Conservation (phyloP, 192 early-diverging fungal genomes). For the Coemansia sp. region DNA sequence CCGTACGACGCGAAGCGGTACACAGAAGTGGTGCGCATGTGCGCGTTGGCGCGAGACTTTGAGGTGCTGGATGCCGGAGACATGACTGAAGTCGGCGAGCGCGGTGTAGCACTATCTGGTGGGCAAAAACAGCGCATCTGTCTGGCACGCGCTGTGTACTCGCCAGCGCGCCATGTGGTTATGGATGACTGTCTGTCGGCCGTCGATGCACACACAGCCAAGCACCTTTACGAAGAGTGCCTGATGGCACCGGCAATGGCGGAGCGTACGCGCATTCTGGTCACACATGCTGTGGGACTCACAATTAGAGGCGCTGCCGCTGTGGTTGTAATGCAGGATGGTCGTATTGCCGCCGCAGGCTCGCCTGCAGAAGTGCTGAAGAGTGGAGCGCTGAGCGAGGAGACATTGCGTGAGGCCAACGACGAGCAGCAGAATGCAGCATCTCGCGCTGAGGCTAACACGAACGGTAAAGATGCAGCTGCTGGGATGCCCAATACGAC, state of each 20-base stretch:
- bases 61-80: slow-evolving; percentile 85
- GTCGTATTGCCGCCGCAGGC: slow-evolving; percentile 59
- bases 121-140: slow-evolving; percentile 87
- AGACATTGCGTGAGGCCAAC: slow-evolving; percentile 24
- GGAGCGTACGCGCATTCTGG: slow-evolving; percentile 82
- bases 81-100: slow-evolving; percentile 89
- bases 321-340: slow-evolving; percentile 69
- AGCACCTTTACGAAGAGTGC: slow-evolving; percentile 77
- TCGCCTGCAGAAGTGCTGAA: slow-evolving; percentile 42
- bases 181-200: slow-evolving; percentile 93
- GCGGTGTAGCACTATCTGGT: slow-evolving; percentile 80
- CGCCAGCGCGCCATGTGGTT: slow-evolving; percentile 64
- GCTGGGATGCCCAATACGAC: not conserved
- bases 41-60: slow-evolving; percentile 81
- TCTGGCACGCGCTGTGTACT: slow-evolving; percentile 86
- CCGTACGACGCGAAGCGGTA: slow-evolving; percentile 77
- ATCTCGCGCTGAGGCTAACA: slow-evolving; percentile 14
- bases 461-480: slow-evolving; percentile 32
- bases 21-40: slow-evolving; percentile 73
- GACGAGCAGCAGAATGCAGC: slow-evolving; percentile 38
- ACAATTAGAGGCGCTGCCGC: slow-evolving; percentile 57
- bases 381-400: slow-evolving; percentile 40
- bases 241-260: slow-evolving; percentile 66
- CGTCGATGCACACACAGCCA: slow-evolving; percentile 93
- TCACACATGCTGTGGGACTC: slow-evolving; percentile 82